Base-by-base conservation (phyloP, 768 basidiomycete genomes). In the Suillus subluteus region DNA sequence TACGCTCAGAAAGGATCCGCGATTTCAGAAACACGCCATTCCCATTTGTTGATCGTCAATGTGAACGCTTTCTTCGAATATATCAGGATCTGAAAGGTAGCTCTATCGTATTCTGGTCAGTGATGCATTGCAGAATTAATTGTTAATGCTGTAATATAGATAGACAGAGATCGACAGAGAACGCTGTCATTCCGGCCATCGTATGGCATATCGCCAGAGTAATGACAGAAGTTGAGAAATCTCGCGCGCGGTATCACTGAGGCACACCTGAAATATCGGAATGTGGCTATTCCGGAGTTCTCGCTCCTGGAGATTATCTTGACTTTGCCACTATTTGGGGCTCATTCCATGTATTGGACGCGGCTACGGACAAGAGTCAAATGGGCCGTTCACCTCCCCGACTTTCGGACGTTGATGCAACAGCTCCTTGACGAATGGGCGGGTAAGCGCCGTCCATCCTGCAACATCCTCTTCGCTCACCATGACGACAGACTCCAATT, bases 381-480 rank as follows among this genome's bases (percentile, higher is more conserved):
- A 35, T 3, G 35, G 35, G 35, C 6, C 35, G 35, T 35, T 35
- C 6, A 35, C 6, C 6, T 35, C 6, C 35, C 35, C 35, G 35
- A 35, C 6, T 35, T 35, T 35, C 35, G 35, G 35, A 35, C 0
- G 35, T 35, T 35, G 55, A 66, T 76, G 62, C 62, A 64, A 32
- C 69, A 66, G 8, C 66, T 76, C 50, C 48, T 76, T 63, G 63
- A 58, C 0, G 74, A 75, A 62, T 76, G 74, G 73, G 70, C 70
- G 9, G 74, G 74, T 75, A 41, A 62, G 73, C 63, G 32, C 2
- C 44, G 30, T 56, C 21, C 26, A 62, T 23, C 8, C 3, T 32
- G 30, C 44, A n/a, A 26, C 18, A 59, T 30, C 59, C 6, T 21
- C 52, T 23, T 23, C 13, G 12, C 58, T 30, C 62, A 37, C 37